These are phyloP conservation scores for Coniochaeta prunicola DNA, from an alignment of 2,329 filamentous ascomycete species.

Conservation along the genomic window DNA sequence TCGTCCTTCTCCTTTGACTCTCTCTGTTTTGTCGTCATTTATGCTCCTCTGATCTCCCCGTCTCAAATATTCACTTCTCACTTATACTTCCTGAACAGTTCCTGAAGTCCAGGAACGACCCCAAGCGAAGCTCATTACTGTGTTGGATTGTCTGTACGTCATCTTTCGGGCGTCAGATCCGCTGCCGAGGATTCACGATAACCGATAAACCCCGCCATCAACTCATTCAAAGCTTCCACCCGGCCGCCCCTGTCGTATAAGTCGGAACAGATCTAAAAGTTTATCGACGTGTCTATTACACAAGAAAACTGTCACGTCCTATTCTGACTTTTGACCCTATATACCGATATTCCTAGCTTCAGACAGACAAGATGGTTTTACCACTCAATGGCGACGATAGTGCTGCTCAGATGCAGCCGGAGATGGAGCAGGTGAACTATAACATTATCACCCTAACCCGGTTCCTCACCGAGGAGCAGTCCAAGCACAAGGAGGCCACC, in stretches of 20 bases:
- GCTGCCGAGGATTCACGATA: background rate
- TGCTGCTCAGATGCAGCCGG: slow-evolving; percentile 30
- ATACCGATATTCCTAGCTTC: background rate
- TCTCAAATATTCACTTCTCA: background rate
- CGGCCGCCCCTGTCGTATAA: slow-evolving; percentile 1
- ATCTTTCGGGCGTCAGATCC: background rate
- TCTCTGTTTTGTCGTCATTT: background rate
- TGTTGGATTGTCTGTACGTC: background rate
- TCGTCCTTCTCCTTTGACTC: background rate
- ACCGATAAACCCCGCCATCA: slow-evolving; percentile 1
- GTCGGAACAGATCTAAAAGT: background rate
- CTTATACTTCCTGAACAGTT: background rate
- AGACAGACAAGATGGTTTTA: slow-evolving; percentile 14
- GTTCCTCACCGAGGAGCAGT: slow-evolving; percentile 93
- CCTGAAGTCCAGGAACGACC: background rate
- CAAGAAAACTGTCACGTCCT: background rate
- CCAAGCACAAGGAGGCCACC: slow-evolving; percentile 87
- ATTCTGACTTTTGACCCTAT: background rate
- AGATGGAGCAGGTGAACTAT: slow-evolving; percentile 82
- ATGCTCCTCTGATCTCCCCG: background rate
- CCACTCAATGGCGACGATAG: slow-evolving; percentile 5
- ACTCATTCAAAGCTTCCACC: background rate
- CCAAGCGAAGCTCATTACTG: background rate
- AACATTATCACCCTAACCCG: slow-evolving; percentile 93
- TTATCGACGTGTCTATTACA: background rate